Evolutionary conservation across 768 basidiomycete species (phyloP), one percentile per base, ranked within the genome.

Genomic region (Ephemerocybe angulata): DNA sequence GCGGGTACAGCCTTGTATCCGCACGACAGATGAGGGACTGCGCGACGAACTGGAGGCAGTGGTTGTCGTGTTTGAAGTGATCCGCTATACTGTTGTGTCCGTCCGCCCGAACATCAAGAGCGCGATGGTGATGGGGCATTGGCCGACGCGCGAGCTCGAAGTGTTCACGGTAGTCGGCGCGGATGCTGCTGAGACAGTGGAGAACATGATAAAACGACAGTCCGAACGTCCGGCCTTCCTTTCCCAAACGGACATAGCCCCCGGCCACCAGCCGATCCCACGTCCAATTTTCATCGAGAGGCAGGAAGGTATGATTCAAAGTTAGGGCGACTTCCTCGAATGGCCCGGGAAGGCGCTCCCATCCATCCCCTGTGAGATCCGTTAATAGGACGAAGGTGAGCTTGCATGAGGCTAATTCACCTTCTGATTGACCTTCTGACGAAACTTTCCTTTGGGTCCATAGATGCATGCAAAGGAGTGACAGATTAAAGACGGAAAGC

Each of bases 171-270:
- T 49, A 49, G 28, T 49, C 21, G 28, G 31, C 1, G 17, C 47
- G 28, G 5, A 49, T 49, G 17, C n/a, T 49, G 12, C 29, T 31
- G 15, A 24, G 22, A 21, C 47, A 49, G 47, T 49, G 47, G 5
- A 49, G 22, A 30, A 30, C 28, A 30, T 49, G 47, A 33, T 49
- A 49, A 30, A 49, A 49, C 11, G 47, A 49, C n/a, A 49, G 28
- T 15, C 47, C 47, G 28, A 15, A 49, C 27, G 47, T 27, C 33
- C 22, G 29, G 47, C 27, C 24, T n/a, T 29, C 22, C 10, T 24
- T n/a, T 31, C 47, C 47, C 11, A 49, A 21, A 28, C 47, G 47
- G 30, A 49, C 47, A 49, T 49, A 49, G 8, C 47, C 47, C 5
- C 30, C 47, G 10, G 28, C 7, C n/a, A 19, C 22, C 12, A 30